Base-by-base conservation (phyloP, 2,329 filamentous ascomycete species). In the Truncatella angustata region DNA sequence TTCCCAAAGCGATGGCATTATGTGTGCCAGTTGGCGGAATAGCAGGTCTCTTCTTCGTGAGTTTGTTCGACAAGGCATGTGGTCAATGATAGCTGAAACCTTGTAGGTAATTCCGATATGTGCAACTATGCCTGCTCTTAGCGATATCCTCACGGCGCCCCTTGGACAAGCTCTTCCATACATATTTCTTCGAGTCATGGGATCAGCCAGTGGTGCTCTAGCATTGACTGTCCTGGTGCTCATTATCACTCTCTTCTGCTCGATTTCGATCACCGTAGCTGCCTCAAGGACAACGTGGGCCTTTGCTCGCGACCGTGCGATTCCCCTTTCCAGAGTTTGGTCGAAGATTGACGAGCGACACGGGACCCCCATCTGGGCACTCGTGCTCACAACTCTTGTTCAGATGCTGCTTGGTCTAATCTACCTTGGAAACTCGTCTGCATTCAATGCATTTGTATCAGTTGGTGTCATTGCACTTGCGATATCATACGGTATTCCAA, bases 241-340 rank as follows among this genome's bases (percentile, higher is more conserved):
- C 43, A 71, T 83, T 32, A 76, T 84, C 50, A 81, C 77, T 16
- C 63, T 84, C 40, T 76, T 83, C 62, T 84, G 81, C 62, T 81
- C 79, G 47, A 81, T 87, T 37, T 84, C 82, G 20, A 86, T 86
- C 64, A 86, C 85, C 3, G 85, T 86, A 10, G 82, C 85, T 4
- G 78, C 85, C 1, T 87, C 83, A 34, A 80, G 85, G 34, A 86
- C 83, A 65, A 86, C 82, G 2, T 82, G 85, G 72, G 85, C 84
- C 6, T 85, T 88, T 57, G 81, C 81, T 32, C 76, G 81, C 54
- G 80, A 84, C 59, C 75, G 76, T 36, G 80, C 79, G 39, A 78
- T 84, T 42, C 81, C 81, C 3, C 68, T 79, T 6, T 76, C 75
- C 4, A 58, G 63, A 3, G 51, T 72, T n/a, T 82, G 78, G 76